phyloP scores from a whole-genome alignment of 2,329 filamentous ascomycete genomes.

The Fusarium metavorans region DNA sequence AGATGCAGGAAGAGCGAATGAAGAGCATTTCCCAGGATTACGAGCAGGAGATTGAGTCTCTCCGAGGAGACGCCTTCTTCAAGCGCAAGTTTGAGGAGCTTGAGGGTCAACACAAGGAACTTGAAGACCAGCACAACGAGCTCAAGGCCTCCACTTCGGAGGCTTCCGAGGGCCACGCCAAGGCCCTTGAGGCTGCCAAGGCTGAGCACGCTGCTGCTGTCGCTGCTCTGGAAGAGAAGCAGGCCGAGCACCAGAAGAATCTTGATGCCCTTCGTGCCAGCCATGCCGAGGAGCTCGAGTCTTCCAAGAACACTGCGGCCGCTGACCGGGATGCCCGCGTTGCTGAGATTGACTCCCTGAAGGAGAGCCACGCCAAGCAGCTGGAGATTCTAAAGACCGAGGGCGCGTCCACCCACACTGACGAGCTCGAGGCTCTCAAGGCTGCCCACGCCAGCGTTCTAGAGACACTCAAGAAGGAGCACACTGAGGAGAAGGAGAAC shows the following conservation, averaged over 20 bases:
- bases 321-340: conserved; percentile 62
- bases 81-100: conserved; percentile 73
- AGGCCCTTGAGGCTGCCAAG: conserved; percentile 57
- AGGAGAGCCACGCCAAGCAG: conserved; percentile 65
- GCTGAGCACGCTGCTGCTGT: conserved; percentile 59
- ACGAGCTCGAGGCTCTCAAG: conserved; percentile 58
- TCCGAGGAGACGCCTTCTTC: conserved; percentile 72
- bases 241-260: conserved; percentile 64
- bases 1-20: conserved; percentile 69
- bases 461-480: conserved; percentile 57
- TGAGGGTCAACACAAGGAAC: conserved; percentile 68
- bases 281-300: conserved; percentile 70
- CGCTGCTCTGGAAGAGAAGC: conserved; percentile 62
- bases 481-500: conserved; percentile 53
- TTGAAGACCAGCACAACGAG: conserved; percentile 69
- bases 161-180: conserved; percentile 53
- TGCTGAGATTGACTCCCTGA: conserved; percentile 66
- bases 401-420: conserved; percentile 53
- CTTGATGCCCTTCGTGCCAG: conserved; percentile 67
- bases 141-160: conserved; percentile 54
- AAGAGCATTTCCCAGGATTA: conserved; percentile 71
- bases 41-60: conserved; percentile 73
- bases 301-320: conserved; percentile 64
- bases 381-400: conserved; percentile 58
- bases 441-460: conserved; percentile 58